Evolutionary conservation across 306 rosid species (phyloP).

Genomic region (Cucurbita maxima): DNA sequence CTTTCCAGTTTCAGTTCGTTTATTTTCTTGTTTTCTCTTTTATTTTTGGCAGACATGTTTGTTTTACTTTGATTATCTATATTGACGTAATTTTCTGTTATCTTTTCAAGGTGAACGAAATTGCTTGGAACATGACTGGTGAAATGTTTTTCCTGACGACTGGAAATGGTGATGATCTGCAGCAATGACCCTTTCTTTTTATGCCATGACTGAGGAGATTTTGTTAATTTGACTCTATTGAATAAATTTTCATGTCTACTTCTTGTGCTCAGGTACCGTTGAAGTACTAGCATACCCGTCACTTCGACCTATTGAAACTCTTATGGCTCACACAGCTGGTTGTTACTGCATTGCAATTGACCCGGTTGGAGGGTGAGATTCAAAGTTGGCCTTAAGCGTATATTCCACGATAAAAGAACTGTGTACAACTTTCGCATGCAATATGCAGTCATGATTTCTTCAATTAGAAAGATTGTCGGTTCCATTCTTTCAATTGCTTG

Average conservation of each 20-base stretch:
- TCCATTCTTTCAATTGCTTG: not conserved
- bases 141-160: constrained; percentile 87
- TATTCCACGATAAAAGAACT: not conserved
- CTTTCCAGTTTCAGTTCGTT: not conserved
- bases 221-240: not conserved
- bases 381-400: not conserved
- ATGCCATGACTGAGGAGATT: not conserved
- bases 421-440: not conserved
- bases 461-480: not conserved
- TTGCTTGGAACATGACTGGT: constrained; percentile 93
- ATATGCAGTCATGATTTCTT: not conserved
- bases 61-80: not conserved
- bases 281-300: constrained; percentile 90
- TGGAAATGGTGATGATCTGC: constrained; percentile 54
- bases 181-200: not conserved
- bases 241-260: not conserved
- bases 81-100: not conserved
- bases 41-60: not conserved
- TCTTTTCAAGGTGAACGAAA: constrained; percentile 69
- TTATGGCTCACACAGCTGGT: constrained; percentile 97
- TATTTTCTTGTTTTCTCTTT: too few relatives aligned
- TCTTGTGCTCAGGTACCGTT: not conserved
- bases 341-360: constrained; percentile 97
- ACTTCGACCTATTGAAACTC: constrained; percentile 71
- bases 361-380: constrained; percentile 67